These are phyloP conservation scores for Cystobasidium ongulense DNA, from an alignment of 768 basidiomycete genomes.

Conservation along the genomic window DNA sequence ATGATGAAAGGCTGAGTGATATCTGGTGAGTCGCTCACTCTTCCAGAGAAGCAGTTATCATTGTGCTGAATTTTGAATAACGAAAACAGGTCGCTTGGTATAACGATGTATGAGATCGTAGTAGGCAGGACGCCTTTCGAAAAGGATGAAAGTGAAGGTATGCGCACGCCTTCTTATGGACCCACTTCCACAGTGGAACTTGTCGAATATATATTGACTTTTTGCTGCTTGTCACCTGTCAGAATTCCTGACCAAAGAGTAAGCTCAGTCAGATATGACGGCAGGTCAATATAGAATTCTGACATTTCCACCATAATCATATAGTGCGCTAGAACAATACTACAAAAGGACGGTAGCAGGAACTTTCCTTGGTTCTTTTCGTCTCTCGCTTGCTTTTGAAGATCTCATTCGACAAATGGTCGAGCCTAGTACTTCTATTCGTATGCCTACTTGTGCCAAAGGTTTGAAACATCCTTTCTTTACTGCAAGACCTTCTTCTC, in stretches of 20 bases:
- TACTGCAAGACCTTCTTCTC: background rate
- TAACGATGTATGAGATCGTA: constrained; percentile 88
- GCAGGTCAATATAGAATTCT: background rate
- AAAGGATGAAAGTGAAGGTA: constrained; percentile 23
- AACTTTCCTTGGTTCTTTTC: constrained; percentile 33
- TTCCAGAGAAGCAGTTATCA: background rate
- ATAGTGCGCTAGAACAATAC: constrained; percentile 64
- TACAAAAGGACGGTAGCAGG: constrained; percentile 50
- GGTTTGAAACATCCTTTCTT: constrained; percentile 39
- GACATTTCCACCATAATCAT: background rate
- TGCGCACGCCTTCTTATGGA: background rate
- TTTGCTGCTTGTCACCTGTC: background rate
- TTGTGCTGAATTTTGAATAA: background rate
- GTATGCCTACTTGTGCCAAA: constrained; percentile 32
- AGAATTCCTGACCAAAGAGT: constrained; percentile 56
- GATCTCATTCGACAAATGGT: constrained; percentile 38
- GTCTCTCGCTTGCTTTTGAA: constrained; percentile 34
- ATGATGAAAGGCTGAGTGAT: constrained; percentile 86
- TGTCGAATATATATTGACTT: background rate
- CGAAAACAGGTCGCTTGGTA: constrained; percentile 43
- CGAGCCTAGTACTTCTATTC: constrained; percentile 27
- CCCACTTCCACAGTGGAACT: too few relatives aligned
- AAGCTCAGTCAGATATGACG: constrained; percentile 54
- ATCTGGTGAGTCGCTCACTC: constrained; percentile 42
- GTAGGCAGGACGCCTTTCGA: constrained; percentile 82